Conservation (phyloP, 805 yeast species). For the Candida qinlingensis region DNA sequence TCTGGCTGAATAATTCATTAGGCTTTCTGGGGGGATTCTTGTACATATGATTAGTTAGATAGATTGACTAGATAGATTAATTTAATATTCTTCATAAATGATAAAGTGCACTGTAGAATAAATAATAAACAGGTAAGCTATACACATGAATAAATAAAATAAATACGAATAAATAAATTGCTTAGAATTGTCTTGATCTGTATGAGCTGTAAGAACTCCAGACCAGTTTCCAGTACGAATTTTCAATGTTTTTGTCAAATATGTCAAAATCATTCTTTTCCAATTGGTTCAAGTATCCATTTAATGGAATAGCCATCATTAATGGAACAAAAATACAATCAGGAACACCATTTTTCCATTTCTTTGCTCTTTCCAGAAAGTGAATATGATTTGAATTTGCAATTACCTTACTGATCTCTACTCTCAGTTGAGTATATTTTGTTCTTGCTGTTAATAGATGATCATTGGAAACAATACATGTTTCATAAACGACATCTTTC, state of each 20-base stretch:
- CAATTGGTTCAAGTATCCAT: constrained; percentile 53
- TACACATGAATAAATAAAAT: background rate
- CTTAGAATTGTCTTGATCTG: constrained; percentile 15
- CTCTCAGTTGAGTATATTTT: constrained; percentile 39
- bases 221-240: constrained; percentile 23
- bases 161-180: background rate
- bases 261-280: constrained; percentile 65
- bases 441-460: constrained; percentile 65
- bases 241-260: constrained; percentile 24
- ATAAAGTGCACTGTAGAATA: background rate
- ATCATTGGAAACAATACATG: constrained; percentile 74
- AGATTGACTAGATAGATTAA: background rate
- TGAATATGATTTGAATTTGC: constrained; percentile 19
- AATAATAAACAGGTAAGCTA: background rate
- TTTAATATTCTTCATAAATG: background rate
- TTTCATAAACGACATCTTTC: constrained; percentile 58
- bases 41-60: too few relatives aligned
- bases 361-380: constrained; percentile 24
- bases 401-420: constrained; percentile 31
- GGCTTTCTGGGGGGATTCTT: background rate
- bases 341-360: constrained; percentile 45
- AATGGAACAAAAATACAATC: constrained; percentile 65
- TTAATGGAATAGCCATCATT: constrained; percentile 61
- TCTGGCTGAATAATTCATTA: constrained; percentile 15
- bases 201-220: constrained; percentile 25